Conservation (phyloP, 2,329 filamentous ascomycete species). For the Phyllosticta capitalensis region DNA sequence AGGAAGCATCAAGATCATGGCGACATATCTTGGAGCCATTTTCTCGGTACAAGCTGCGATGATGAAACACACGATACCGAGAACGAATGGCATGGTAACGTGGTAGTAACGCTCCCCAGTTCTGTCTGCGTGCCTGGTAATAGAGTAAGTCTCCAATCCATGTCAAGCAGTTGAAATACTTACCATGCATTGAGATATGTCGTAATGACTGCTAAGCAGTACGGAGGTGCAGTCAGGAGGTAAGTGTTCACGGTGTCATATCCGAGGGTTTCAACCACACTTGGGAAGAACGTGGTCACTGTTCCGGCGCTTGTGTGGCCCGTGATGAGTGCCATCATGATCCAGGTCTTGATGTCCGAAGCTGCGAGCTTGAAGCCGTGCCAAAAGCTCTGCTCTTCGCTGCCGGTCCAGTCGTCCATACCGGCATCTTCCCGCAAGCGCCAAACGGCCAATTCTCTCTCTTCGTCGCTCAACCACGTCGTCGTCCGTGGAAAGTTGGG, state of each 20-base stretch:
- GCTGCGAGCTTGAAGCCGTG: slow-evolving; percentile 32
- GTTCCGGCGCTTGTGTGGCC: slow-evolving; percentile 31
- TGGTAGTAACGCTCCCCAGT: slow-evolving; percentile 65
- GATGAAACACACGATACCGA: slow-evolving; percentile 57
- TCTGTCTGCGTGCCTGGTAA: slow-evolving; percentile 52
- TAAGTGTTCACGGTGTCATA: slow-evolving; percentile 39
- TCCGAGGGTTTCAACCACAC: slow-evolving; percentile 36
- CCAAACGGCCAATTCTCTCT: slow-evolving; percentile 29
- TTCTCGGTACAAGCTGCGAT: slow-evolving; percentile 54
- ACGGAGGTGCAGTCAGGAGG: slow-evolving; percentile 44
- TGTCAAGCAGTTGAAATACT: neutral
- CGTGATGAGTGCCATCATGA: slow-evolving; percentile 30
- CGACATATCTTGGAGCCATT: slow-evolving; percentile 54
- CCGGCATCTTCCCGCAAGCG: slow-evolving; percentile 30
- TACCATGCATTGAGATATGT: slow-evolving; percentile 54
- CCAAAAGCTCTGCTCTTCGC: slow-evolving; percentile 28
- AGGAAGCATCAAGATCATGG: slow-evolving; percentile 62
- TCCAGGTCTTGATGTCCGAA: slow-evolving; percentile 31
- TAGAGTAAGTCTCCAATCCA: neutral
- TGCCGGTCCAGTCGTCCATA: slow-evolving; percentile 30
- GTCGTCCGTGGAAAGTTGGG: slow-evolving; percentile 55
- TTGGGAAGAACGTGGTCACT: slow-evolving; percentile 37
- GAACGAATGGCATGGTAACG: slow-evolving; percentile 50
- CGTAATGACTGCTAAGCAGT: slow-evolving; percentile 49
- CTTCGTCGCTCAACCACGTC: slow-evolving; percentile 29